Evolutionary conservation across 2,329 filamentous ascomycete species (phyloP), one percentile per base, ranked within the genome.

Genomic region (Cylindrodendrum hubeiense): DNA sequence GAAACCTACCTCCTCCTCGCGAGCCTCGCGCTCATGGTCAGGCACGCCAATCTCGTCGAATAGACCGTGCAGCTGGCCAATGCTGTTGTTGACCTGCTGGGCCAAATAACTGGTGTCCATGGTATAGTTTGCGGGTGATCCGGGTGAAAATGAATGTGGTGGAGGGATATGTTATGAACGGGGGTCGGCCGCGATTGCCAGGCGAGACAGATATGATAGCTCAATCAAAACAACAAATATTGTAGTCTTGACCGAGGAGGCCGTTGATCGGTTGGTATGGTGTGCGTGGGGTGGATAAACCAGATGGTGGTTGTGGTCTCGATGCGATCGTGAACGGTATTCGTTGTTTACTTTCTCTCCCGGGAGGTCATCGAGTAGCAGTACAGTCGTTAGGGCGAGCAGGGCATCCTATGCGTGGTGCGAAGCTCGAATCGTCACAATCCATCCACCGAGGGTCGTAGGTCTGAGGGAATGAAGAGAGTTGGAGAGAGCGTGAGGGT

Each of bases 11-110:
- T 98, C 94, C 78, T 93, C 89, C 79, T 98, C 95, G 75, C 96
- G 88, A 53, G 89, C 87, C 78, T 98, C 94, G 76, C 96, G 92
- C 80, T 98, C 96, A 89, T 97, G 94, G 76, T 85, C 90, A 28
- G 95, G 89, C n/a, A 99, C 93, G 64, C 96, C 96, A 76, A 99
- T 99, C 78, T 99, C 95, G 79, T 99, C 96, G 77, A 98, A 99
- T 63, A 98, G 88, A 70, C 92, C 93, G 81, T 98, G 95, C 66
- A 99, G 88, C 82, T 98, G 94, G 80, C 89, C 90, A 78, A 98
- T 94, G 77, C 97, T 98, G 75, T 89, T 94, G 72, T 94, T 96
- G 82, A 99, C 93, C 88, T 98, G 96, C 80, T 97, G 94, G 74
- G 94, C 93, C 78, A 98, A 86, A 81, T 97, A 97, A 79, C 93